A percentile compares a stretch with the other conserved stretches of the same genome.
Conservation (phyloP, 2,329 filamentous ascomycete genomes). For the Claviceps cyperi region DNA sequence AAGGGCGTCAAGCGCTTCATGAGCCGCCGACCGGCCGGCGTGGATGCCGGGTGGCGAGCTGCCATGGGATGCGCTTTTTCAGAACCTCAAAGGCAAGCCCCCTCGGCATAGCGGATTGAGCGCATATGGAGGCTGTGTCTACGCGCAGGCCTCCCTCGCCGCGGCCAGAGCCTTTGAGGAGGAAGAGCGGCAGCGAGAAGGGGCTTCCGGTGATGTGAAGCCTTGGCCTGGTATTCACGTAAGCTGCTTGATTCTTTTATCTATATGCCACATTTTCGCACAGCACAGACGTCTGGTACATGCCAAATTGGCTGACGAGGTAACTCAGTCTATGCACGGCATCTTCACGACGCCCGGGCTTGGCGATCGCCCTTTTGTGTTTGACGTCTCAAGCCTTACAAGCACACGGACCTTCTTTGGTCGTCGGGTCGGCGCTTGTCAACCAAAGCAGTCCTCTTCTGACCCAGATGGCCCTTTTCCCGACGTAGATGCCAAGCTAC, state of each 20-base stretch:
- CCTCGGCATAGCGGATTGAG: constrained; percentile 8
- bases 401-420: constrained; percentile 35
- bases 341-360: constrained; percentile 36
- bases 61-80: constrained; percentile 13
- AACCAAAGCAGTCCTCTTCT: constrained; percentile 27
- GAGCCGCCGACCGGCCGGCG: constrained; percentile 19
- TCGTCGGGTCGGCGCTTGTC: constrained; percentile 32
- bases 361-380: constrained; percentile 37
- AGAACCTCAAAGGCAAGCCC: constrained; percentile 6
- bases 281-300: no score
- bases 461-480: constrained; percentile 23
- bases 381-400: constrained; percentile 30
- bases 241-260: constrained; percentile 10
- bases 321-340: constrained; percentile 36
- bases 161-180: constrained; percentile 20
- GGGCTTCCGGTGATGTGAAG: constrained; percentile 4
- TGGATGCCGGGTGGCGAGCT: constrained; percentile 19
- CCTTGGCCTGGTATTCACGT: constrained; percentile 23
- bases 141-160: constrained; percentile 22
- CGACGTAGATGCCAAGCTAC: constrained; percentile 22
- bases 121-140: constrained; percentile 25
- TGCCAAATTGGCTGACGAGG: no score
- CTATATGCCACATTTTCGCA: no score
- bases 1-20: constrained; percentile 13
- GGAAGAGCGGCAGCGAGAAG: constrained; percentile 13